Conservation (phyloP, 2,329 filamentous ascomycete genomes). For the Parafenestella ontariensis region DNA sequence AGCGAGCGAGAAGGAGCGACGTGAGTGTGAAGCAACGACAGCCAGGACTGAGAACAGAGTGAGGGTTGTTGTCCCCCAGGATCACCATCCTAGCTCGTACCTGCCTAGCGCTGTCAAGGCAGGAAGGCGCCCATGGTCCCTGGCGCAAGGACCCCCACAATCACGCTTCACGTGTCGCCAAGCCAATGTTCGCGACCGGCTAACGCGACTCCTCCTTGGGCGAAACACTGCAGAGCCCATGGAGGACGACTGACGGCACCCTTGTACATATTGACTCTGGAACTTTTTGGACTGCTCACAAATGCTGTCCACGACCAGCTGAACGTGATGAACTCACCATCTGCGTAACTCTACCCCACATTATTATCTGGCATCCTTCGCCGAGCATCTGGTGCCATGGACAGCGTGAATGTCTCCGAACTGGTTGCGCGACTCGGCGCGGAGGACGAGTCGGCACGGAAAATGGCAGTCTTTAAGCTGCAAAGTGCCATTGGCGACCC, state of each 20-base stretch:
- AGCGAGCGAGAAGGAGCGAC: conserved; percentile 5
- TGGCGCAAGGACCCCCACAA: conserved; percentile 17
- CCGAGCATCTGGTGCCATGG: conserved; percentile 51
- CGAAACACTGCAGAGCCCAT: conserved; percentile 5
- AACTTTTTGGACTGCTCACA: neutral
- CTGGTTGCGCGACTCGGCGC: conserved; percentile 66
- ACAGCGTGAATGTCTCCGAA: conserved; percentile 63
- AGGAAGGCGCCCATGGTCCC: neutral
- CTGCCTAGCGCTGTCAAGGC: conserved; percentile 26
- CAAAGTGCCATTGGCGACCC: conserved; percentile 95
- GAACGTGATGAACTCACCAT: conserved; percentile 20
- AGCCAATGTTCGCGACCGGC: conserved; percentile 17
- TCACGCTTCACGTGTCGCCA: conserved; percentile 28
- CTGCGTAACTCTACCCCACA: conserved; percentile 18
- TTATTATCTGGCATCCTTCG: conserved; percentile 8
- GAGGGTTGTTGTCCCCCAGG: conserved; percentile 18
- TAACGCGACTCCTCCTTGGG: conserved; percentile 19
- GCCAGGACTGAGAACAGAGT: neutral
- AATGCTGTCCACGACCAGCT: conserved; percentile 12
- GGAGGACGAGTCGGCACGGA: conserved; percentile 86
- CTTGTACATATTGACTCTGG: conserved; percentile 8
- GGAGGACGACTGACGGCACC: conserved; percentile 6
- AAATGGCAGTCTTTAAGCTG: conserved; percentile 99
- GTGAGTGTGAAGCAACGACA: neutral
- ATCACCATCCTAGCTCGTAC: conserved; percentile 22